These are phyloP conservation scores for Phialophora chinensis DNA, from an alignment of 2,329 filamentous ascomycete genomes.

Conservation along the genomic window DNA sequence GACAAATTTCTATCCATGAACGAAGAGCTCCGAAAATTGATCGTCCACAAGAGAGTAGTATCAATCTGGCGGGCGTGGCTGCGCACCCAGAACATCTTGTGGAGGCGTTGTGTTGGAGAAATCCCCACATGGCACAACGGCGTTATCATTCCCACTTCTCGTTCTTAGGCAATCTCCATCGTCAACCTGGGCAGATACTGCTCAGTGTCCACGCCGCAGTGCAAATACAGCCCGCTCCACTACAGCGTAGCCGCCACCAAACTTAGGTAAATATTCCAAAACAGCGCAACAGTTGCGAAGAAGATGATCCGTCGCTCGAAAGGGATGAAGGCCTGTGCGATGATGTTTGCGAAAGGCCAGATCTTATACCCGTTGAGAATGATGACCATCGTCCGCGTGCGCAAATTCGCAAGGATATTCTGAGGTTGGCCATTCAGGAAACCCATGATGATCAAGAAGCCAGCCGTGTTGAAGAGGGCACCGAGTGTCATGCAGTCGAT, in stretches of 20 bases:
- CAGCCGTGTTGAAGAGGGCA: conserved; percentile 60
- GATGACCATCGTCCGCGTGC: conserved; percentile 40
- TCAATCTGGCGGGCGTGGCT: neutral
- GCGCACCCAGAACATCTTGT: neutral
- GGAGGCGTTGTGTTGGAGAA: neutral
- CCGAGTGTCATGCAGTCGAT: conserved; percentile 63
- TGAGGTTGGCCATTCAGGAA: conserved; percentile 50
- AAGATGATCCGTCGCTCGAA: conserved; percentile 45
- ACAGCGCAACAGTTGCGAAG: conserved; percentile 45
- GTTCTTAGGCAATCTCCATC: neutral
- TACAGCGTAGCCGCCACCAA: conserved; percentile 18
- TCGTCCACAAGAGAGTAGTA: neutral
- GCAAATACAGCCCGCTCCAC: neutral
- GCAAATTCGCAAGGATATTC: conserved; percentile 44
- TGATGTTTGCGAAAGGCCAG: conserved; percentile 49
- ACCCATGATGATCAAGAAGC: conserved; percentile 62
- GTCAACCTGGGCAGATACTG: neutral
- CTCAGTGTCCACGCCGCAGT: neutral
- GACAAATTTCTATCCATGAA: neutral
- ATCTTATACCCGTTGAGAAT: conserved; percentile 47
- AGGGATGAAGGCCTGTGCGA: conserved; percentile 47
- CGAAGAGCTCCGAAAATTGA: neutral
- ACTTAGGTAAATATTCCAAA: conserved; percentile 47
- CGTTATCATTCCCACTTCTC: neutral
- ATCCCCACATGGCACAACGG: neutral